phyloP scores from a whole-genome alignment of 176 grass and related monocot species.

The Hyparrhenia diplandra region DNA sequence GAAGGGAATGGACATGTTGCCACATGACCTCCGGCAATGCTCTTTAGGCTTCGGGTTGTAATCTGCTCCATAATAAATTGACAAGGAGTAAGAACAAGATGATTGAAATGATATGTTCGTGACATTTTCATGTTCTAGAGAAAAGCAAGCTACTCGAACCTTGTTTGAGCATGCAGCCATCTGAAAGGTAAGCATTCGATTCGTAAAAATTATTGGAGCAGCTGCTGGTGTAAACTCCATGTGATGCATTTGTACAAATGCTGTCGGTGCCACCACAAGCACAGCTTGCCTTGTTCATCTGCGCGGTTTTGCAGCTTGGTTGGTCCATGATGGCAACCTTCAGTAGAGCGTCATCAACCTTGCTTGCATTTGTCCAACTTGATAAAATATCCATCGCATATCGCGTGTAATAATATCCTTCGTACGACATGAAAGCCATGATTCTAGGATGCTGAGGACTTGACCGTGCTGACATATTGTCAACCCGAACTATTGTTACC shows the following conservation, averaged over 20 bases:
- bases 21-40: background rate
- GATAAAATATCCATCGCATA: background rate
- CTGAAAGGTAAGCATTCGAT: background rate
- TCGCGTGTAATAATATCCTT: rapidly evolving
- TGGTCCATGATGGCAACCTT: background rate
- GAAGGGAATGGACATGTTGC: slow-evolving; percentile 4
- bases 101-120: no score
- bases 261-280: background rate
- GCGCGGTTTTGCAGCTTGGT: slow-evolving; percentile 20
- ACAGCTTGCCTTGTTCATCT: background rate
- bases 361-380: background rate
- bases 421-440: background rate
- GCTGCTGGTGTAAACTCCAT: background rate
- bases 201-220: rapidly evolving
- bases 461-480: background rate
- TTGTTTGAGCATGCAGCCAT: background rate
- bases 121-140: background rate
- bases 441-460: background rate
- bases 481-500: background rate
- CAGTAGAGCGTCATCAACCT: background rate
- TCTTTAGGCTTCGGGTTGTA: background rate
- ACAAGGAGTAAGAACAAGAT: background rate
- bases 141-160: background rate
- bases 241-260: background rate
- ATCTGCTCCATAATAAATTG: background rate